These are phyloP conservation scores for Komagataella populi DNA, from an alignment of 805 yeast genomes.

Conservation along the genomic window DNA sequence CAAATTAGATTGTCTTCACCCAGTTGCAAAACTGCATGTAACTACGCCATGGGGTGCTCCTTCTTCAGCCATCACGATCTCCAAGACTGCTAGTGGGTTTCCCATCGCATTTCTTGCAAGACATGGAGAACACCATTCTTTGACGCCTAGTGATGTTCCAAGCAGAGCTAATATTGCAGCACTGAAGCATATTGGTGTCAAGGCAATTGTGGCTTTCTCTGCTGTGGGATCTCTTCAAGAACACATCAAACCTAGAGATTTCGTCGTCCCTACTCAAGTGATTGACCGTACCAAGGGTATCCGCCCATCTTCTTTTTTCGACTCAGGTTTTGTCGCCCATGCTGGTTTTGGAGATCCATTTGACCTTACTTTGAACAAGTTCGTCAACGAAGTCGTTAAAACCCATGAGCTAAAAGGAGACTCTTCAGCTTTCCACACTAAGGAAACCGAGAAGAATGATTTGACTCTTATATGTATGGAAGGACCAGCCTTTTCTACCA, in stretches of 20 bases:
- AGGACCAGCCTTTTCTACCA: slow-evolving; percentile 94
- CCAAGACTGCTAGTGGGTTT: slow-evolving; percentile 63
- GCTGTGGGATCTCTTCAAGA: slow-evolving; percentile 93
- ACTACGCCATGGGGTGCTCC: slow-evolving; percentile 98
- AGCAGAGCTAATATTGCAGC: slow-evolving; percentile 93
- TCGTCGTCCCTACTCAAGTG: slow-evolving; percentile 91
- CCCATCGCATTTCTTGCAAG: slow-evolving; percentile 91
- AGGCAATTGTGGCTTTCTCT: slow-evolving; percentile 79
- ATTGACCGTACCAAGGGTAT: slow-evolving; percentile 96
- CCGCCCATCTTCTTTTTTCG: slow-evolving; percentile 81
- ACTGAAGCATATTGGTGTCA: slow-evolving; percentile 74
- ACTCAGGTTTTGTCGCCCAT: slow-evolving; percentile 89
- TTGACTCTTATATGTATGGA: slow-evolving; percentile 92
- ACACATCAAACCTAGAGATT: slow-evolving; percentile 87
- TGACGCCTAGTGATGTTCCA: slow-evolving; percentile 87
- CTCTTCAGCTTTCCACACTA: slow-evolving; percentile 51
- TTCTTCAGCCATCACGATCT: slow-evolving; percentile 84
- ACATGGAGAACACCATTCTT: slow-evolving; percentile 86
- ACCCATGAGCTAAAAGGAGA: slow-evolving; percentile 40
- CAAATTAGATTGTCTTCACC: slow-evolving; percentile 66
- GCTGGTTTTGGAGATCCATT: slow-evolving; percentile 97
- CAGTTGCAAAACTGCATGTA: slow-evolving; percentile 72
- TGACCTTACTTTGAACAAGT: slow-evolving; percentile 55
- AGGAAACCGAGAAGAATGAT: slow-evolving; percentile 51
- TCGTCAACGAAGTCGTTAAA: slow-evolving; percentile 40